Evolutionary conservation across 202 grass and related monocot species (phyloP), one percentile per base, ranked within the genome.

Genomic region (Panicum virgatum): DNA sequence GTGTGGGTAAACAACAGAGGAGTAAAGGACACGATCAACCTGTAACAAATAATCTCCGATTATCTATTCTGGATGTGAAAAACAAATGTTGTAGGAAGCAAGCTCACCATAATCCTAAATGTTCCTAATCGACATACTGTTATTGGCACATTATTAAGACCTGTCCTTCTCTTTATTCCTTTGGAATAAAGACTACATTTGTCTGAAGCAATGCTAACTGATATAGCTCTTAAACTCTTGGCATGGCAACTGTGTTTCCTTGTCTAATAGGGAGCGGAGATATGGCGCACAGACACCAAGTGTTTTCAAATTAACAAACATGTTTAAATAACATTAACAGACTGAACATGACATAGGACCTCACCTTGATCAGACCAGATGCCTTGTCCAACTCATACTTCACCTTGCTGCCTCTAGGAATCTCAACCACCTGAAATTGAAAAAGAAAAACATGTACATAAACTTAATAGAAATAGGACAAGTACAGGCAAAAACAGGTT

Each of bases 21-120:
- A 98, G 87, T 98, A 98, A 59, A 98, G 89, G 54, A 98, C 90
- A 86, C 92, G 96, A 80, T 98, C 96, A 66, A 98, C 92, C 96
- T 98, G 93, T 81, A 85, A 92, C 15, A 80, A 63, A 29, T 52
- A 53, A 78, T 11, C 1, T 72, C 69, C 22, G 29, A 79, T 44
- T 69, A 27, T 29, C n/a, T 38, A 53, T 69, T 46, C 19, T 62
- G 44, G 45, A 80, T 29, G 34, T 47, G 5, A 46, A 67, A 89
- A 61, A 67, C 1, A 75, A 63, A 48, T 73, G 23, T 36, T 61
- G 26, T 5, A 80, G 30, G 22, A 82, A 78, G 51, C 32, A 15
- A 52, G 45, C 5, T 30, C 50, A 77, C 16, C 57, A 48, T 38
- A 59, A 58, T 77, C 54, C 27, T 46, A 70, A 37, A n/a, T 50